Evolutionary conservation across 169 alveolate species (phyloP).

Genomic region (Plasmodium coatneyi): DNA sequence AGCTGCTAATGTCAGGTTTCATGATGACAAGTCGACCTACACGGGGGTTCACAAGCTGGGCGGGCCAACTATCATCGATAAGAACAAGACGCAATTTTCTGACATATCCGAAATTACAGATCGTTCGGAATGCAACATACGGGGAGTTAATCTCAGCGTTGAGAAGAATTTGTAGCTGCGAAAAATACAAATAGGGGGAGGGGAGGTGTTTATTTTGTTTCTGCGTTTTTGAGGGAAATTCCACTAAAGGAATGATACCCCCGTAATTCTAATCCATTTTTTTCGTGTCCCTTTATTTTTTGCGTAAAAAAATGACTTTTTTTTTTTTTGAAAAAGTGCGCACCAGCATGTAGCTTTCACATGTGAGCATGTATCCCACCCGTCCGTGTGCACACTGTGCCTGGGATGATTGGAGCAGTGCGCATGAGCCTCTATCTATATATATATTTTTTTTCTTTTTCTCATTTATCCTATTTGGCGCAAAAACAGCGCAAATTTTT

Average conservation of each 20-base stretch:
- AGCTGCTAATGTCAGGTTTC: slow-evolving; percentile 89
- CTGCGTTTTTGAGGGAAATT: not conserved
- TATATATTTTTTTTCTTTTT: no score
- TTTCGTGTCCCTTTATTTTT: not conserved
- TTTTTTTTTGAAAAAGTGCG: not conserved
- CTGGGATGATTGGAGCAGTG: not conserved
- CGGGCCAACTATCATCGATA: slow-evolving; percentile 91
- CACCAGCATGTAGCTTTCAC: not conserved
- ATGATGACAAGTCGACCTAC: slow-evolving; percentile 89
- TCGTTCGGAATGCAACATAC: slow-evolving; percentile 76
- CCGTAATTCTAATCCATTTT: not conserved
- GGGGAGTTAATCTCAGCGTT: slow-evolving; percentile 80
- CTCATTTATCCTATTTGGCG: not conserved
- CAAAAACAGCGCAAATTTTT: not conserved
- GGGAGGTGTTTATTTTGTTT: not conserved
- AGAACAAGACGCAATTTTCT: slow-evolving; percentile 78
- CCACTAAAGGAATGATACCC: not conserved
- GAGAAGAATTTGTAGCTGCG: slow-evolving; percentile 65
- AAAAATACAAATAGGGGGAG: not conserved
- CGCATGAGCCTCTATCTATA: not conserved
- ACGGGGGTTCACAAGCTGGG: slow-evolving; percentile 92
- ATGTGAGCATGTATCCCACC: not conserved
- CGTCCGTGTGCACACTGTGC: not conserved
- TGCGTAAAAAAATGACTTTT: not conserved
- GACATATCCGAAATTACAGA: slow-evolving; percentile 81